phyloP scores from a whole-genome alignment of 2,329 filamentous ascomycete genomes.

The Pyrenophora tritici-repentis region DNA sequence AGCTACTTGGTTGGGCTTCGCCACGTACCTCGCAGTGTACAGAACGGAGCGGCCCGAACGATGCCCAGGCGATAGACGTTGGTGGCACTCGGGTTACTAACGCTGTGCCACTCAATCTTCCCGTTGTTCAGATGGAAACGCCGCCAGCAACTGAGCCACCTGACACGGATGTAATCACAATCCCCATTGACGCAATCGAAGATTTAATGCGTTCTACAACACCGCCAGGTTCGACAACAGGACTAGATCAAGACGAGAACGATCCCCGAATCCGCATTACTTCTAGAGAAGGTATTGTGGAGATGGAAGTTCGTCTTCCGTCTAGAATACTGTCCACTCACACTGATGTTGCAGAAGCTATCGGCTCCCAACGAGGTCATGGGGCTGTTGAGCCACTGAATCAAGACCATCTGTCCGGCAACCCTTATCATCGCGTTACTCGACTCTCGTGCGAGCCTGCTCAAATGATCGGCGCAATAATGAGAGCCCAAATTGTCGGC shows the following conservation, averaged over 20 bases:
- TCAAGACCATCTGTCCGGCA: slow-evolving; percentile 6
- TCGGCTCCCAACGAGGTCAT: slow-evolving; percentile 11
- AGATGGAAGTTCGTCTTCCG: slow-evolving; percentile 47
- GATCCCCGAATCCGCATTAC: slow-evolving; percentile 48
- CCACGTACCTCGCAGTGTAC: slow-evolving; percentile 3
- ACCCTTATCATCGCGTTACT: slow-evolving; percentile 40
- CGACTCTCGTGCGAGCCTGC: slow-evolving; percentile 42
- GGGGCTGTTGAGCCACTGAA: slow-evolving; percentile 10
- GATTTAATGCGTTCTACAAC: slow-evolving; percentile 26
- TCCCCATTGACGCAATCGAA: slow-evolving; percentile 15
- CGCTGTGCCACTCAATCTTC: slow-evolving; percentile 29
- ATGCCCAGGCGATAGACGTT: slow-evolving; percentile 24
- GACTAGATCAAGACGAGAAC: slow-evolving; percentile 34
- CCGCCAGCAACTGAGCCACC: slow-evolving; percentile 3
- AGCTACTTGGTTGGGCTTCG: slow-evolving; percentile 34
- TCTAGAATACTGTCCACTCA: slow-evolving; percentile 38
- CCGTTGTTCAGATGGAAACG: slow-evolving; percentile 15
- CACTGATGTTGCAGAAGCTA: slow-evolving; percentile 28
- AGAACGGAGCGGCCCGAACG: slow-evolving; percentile 4
- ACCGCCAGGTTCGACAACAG: slow-evolving; percentile 31
- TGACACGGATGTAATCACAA: slow-evolving; percentile 9
- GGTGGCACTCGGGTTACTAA: slow-evolving; percentile 28
- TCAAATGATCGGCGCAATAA: slow-evolving; percentile 39
- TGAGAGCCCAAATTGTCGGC: slow-evolving; percentile 39
- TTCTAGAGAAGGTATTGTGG: slow-evolving; percentile 44